Percentiles rank a stretch among this genome's conserved stretches.
Evolutionary conservation across 75 land plant genomes (phyloP).

Genomic region (Cunninghamia lanceolata): DNA sequence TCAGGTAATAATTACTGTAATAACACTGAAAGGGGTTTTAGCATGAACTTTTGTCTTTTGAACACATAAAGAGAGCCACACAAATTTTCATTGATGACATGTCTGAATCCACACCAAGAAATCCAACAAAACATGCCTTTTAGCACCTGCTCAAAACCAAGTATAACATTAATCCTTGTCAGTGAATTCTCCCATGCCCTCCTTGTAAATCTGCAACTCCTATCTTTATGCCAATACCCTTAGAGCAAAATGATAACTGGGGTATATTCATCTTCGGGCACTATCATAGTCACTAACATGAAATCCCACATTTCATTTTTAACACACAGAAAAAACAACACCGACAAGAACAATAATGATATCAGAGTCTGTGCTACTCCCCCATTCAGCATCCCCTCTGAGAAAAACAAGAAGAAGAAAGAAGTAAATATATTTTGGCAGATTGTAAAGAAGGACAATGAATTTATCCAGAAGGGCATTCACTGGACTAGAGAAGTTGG

Average conservation of each 20-base stretch:
- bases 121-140: not conserved
- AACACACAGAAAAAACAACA: not conserved
- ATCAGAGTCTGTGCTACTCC: not conserved
- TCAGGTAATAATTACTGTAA: too few species aligned
- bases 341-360: not conserved
- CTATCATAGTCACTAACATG: not conserved
- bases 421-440: not conserved
- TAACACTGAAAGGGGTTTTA: too few species aligned
- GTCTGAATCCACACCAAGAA: not conserved
- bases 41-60: not conserved
- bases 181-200: not conserved
- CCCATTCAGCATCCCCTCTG: not conserved
- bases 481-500: constrained; percentile 7
- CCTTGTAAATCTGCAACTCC: not conserved
- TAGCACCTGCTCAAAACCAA: not conserved
- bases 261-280: not conserved
- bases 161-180: not conserved
- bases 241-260: not conserved
- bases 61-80: not conserved
- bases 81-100: not conserved
- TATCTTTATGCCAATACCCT: not conserved
- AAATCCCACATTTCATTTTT: not conserved
- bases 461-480: constrained; percentile 4
- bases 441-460: constrained; percentile 10
- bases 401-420: not conserved